Evolutionary conservation across 1,284 basidiomycete species (phyloP).

Genomic region (Phellinidium pouzarii): DNA sequence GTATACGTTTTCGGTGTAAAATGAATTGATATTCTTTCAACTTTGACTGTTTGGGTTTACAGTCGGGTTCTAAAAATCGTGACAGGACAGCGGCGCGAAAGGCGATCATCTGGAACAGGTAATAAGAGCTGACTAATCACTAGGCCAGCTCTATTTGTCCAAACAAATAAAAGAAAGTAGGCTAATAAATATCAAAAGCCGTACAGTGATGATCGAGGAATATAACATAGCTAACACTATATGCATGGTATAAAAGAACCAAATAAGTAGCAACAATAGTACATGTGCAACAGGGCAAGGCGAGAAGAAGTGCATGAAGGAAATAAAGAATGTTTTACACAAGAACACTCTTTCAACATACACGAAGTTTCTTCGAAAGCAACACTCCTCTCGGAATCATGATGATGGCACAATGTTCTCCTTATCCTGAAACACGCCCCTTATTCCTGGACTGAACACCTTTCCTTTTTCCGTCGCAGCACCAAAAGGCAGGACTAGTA

Average conservation of each 20-base stretch:
- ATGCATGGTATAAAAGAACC: not conserved
- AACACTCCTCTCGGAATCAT: not conserved
- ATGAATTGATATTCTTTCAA: no score
- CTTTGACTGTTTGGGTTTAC: no score
- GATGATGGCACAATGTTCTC: constrained; percentile 4
- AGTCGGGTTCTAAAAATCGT: no score
- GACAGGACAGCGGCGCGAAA: no score
- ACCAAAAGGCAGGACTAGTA: not conserved
- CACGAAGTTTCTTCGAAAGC: not conserved
- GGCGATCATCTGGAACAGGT: no score
- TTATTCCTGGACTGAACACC: not conserved
- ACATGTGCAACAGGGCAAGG: not conserved
- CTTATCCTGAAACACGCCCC: constrained; percentile 4
- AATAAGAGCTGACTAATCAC: no score
- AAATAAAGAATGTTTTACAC: not conserved
- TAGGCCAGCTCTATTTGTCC: no score
- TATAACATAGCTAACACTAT: not conserved
- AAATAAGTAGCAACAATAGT: not conserved
- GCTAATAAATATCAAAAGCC: no score
- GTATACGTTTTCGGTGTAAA: no score
- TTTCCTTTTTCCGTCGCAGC: not conserved
- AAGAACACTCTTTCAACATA: not conserved
- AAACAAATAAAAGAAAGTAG: no score
- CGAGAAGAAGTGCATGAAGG: not conserved
- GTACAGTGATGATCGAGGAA: no score